Evolutionary conservation across 2,329 filamentous ascomycete genomes (phyloP).

Genomic region (Talaromyces pinophilus): DNA sequence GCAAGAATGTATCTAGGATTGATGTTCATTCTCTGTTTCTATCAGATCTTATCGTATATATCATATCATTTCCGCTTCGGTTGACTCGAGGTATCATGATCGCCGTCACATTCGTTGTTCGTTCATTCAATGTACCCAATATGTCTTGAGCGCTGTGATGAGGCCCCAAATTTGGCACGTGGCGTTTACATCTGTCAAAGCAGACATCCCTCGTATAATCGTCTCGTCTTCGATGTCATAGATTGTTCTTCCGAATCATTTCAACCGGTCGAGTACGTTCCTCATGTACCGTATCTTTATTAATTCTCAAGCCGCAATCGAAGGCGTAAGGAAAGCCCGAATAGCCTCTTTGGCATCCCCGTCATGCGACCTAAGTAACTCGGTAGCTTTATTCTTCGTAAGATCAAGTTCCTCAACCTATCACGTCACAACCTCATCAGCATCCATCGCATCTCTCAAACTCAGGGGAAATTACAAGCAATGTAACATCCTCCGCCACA

Average conservation of each 20-base stretch:
- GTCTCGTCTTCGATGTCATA: too few relatives aligned
- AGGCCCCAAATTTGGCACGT: too few relatives aligned
- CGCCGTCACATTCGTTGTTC: not conserved
- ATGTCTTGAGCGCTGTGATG: too few relatives aligned
- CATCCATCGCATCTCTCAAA: not conserved
- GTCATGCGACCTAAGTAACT: conserved; percentile 50
- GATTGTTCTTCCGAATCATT: too few relatives aligned
- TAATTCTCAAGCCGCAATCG: conserved; percentile 18
- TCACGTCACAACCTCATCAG: not conserved
- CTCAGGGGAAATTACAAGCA: conserved; percentile 40
- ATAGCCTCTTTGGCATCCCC: conserved; percentile 47
- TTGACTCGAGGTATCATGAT: not conserved
- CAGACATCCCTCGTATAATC: too few relatives aligned
- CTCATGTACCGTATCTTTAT: not conserved
- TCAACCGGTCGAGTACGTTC: not conserved
- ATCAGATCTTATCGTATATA: not conserved
- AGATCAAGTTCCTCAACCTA: conserved; percentile 51
- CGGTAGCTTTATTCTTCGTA: conserved; percentile 49
- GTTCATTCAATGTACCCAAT: not conserved
- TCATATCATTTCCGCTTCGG: not conserved
- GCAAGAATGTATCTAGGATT: not conserved
- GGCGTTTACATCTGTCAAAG: too few relatives aligned
- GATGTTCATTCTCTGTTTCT: not conserved
- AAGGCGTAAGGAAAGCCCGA: conserved; percentile 43
- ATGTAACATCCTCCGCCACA: conserved; percentile 46